Percentiles rank a stretch among this genome's conserved stretches.
Conservation (phyloP, 2,329 filamentous ascomycete species). For the Aspergillus ruber region DNA sequence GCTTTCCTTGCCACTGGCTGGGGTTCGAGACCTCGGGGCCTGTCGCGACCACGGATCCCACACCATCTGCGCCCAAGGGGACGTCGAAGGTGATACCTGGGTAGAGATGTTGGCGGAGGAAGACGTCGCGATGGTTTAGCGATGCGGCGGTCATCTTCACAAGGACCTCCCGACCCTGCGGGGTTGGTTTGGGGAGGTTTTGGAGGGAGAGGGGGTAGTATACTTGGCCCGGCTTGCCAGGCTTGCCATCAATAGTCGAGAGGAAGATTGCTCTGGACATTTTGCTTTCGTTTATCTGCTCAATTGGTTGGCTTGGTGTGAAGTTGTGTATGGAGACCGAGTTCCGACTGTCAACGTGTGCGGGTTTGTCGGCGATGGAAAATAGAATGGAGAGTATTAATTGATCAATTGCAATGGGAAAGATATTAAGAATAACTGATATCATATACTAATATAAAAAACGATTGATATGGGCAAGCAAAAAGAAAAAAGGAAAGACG, state of each 20-base stretch:
- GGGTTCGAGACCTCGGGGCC: conserved; percentile 51
- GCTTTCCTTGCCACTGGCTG: conserved; percentile 53
- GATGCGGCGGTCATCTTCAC: conserved; percentile 71
- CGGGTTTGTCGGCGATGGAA: not conserved
- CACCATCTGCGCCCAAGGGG: conserved; percentile 77
- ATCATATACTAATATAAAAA: too few relatives aligned
- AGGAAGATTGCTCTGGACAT: conserved; percentile 43
- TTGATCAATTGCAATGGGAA: too few relatives aligned
- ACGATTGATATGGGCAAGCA: too few relatives aligned
- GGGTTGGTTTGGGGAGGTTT: conserved; percentile 56
- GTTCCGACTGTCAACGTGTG: not conserved
- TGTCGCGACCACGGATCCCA: conserved; percentile 62
- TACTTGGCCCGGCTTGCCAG: conserved; percentile 71
- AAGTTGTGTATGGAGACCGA: not conserved
- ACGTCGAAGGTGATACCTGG: conserved; percentile 72
- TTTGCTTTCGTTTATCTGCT: conserved; percentile 5
- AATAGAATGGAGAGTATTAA: not conserved
- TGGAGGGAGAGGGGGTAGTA: conserved; percentile 56
- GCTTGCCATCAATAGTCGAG: conserved; percentile 54
- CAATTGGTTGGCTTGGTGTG: not conserved
- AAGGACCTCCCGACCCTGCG: conserved; percentile 62
- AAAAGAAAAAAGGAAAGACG: too few relatives aligned
- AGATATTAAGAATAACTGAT: too few relatives aligned
- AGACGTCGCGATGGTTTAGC: conserved; percentile 92
- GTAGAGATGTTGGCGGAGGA: conserved; percentile 88